phyloP scores from a whole-genome alignment of 805 yeast species.

The Ogataea ramenticola region DNA sequence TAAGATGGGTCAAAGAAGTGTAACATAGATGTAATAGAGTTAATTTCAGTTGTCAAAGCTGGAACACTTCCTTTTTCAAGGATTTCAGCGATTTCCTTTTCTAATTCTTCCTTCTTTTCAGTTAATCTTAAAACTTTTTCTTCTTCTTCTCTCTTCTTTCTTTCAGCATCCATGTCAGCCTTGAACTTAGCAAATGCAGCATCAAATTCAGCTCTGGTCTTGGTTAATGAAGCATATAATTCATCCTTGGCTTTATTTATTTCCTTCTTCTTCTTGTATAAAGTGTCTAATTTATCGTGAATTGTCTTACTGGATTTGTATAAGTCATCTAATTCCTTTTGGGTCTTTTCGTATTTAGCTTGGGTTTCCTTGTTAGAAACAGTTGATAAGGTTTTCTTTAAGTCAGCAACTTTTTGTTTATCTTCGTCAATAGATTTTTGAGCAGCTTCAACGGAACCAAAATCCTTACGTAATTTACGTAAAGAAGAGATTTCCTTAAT shows the following conservation, averaged over 20 bases:
- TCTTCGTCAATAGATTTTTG: slow-evolving; percentile 78
- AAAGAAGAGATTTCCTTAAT: slow-evolving; percentile 81
- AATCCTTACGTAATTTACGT: slow-evolving; percentile 75
- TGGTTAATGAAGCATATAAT: slow-evolving; percentile 57
- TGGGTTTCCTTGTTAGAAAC: slow-evolving; percentile 60
- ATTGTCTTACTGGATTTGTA: slow-evolving; percentile 50
- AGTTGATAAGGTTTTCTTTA: slow-evolving; percentile 58
- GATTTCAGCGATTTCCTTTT: slow-evolving; percentile 58
- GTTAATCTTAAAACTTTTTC: slow-evolving; percentile 45
- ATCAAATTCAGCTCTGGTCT: slow-evolving; percentile 67
- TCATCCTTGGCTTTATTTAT: slow-evolving; percentile 63
- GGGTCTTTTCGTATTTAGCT: slow-evolving; percentile 58
- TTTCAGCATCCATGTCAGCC: slow-evolving; percentile 61
- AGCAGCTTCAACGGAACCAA: slow-evolving; percentile 60
- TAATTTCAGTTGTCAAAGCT: slow-evolving; percentile 77
- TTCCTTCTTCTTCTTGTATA: slow-evolving; percentile 60
- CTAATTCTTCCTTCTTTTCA: slow-evolving; percentile 43
- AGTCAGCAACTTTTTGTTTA: slow-evolving; percentile 63
- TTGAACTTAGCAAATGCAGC: slow-evolving; percentile 67
- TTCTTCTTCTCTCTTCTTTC: slow-evolving; percentile 59
- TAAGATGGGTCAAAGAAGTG: slow-evolving; percentile 71
- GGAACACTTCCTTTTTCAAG: slow-evolving; percentile 68
- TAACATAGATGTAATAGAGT: slow-evolving; percentile 66
- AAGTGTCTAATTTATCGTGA: slow-evolving; percentile 56
- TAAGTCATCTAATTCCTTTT: slow-evolving; percentile 63